Evolutionary conservation across 257 asterid genomes (phyloP), one percentile per base, ranked within the genome.

Genomic region (Echites panduratus): DNA sequence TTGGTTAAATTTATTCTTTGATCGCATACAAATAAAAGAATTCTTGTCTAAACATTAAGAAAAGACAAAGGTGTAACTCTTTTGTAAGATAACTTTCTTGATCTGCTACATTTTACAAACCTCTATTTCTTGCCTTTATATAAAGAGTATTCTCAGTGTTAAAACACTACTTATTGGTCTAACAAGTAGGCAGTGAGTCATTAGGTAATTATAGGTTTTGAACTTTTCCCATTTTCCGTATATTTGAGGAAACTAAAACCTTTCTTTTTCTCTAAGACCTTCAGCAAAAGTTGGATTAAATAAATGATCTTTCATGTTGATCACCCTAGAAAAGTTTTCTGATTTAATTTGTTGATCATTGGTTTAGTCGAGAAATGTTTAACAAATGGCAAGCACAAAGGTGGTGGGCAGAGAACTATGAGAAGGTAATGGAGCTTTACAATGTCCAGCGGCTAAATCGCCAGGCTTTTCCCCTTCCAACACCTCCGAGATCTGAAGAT

Each of bases 391-490:
- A 94, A 91, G 98, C 98, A 44, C 98, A 94, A 78, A 85, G 82
- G 75, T 94, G 98, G 98, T 94, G 98, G 98, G 84, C 96, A 1
- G 98, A 91, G 80, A 94, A 94, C 72, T 91, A 83, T 29, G 96
- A 94, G 73, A 94, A 86, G 77, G 91, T 94, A 44, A 84, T 91
- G 84, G 98, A 94, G 80, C 89, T 94, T 17, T 91, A 94, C 88
- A 89, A 94, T 63, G 98, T 94, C 40, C 94, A 87, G 81, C 88
- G 90, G 83, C 54, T 91, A 74, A 89, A 86, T 76, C 96, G 87
- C 79, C 91, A 89, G 78, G 95, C 96, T 7, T 85, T 87, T 75
- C 96, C 98, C 63, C 85, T 91, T 14, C 94, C 97, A 50, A 80
- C 95, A 43, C 85, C 92, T 70, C 92, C 97, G 59, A 86, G 94